Base-by-base conservation (phyloP, 345 rosid species). In the Camelina laxa region DNA sequence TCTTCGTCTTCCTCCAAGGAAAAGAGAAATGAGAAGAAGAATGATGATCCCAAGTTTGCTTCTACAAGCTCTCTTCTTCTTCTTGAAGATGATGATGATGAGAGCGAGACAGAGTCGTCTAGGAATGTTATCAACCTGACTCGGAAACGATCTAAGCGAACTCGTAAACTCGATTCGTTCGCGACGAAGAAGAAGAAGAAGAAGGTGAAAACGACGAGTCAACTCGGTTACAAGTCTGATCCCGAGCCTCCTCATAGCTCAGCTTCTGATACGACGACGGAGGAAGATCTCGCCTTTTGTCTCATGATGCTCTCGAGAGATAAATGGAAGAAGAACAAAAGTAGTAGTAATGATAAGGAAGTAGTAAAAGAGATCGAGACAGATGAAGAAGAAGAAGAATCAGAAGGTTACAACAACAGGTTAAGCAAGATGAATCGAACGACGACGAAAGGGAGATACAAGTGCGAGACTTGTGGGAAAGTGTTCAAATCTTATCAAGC, bases 231-330 rank as follows among this genome's bases (percentile, higher is more conserved):
- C 75, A 70, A 55, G 78, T 76, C 81, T 9, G 96, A 88, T 60
- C 87, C 7, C 0, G 74, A 89, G 70, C 89, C 60, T 24, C 73
- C 84, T 56, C 85, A 77, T 68, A 88, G 99, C 78, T 89, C 93
- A 35, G 81, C 87, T 80, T 92, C 99, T 14, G 90, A 86, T 20
- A 83, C 90, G 0, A 86, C 93, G 0, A 85, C 96, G 0, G 97
- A 91, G 21, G 96, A 90, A 80, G 98, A 90, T 75, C 90, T 95
- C 7, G 99, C 99, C 24, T 84, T 89, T 77, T 92, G 96, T 80
- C 94, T 95, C 20, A 89, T 95, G 90, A 85, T 95, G 97, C 83
- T 95, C 0, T 95, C 98, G 0, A 84, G 96, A 70, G 96, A 90
- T 78, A 83, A 83, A 35, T 90, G 98, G 98, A 90, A 82, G 77